Conservation (phyloP, 306 rosid species). For the Citrullus colocynthis region DNA sequence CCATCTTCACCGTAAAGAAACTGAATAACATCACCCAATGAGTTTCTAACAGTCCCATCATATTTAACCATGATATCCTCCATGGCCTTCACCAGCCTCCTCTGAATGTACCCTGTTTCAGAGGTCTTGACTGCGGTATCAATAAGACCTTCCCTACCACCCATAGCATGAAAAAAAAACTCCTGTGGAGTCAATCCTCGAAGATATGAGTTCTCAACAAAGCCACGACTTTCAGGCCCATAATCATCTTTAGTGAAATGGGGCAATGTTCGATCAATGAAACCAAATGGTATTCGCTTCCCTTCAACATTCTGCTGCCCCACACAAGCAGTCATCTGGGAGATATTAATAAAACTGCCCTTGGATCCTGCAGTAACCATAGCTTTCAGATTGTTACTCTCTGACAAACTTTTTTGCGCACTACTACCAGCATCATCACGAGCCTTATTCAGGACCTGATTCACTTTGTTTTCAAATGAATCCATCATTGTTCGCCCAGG, state of each 20-base stretch:
- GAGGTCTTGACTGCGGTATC: slow-evolving; percentile 99
- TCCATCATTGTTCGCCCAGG: slow-evolving; percentile 99
- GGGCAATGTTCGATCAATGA: slow-evolving; percentile 85
- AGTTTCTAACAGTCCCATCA: slow-evolving; percentile 97
- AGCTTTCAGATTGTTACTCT: slow-evolving; percentile 94
- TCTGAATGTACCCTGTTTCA: slow-evolving; percentile 95
- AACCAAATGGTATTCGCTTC: slow-evolving; percentile 94
- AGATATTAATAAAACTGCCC: slow-evolving; percentile 96
- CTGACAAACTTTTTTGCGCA: slow-evolving; percentile 90
- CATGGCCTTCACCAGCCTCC: slow-evolving; percentile 99
- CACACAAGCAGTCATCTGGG: slow-evolving; percentile 99
- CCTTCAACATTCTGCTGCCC: slow-evolving; percentile 99
- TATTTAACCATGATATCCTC: slow-evolving; percentile 99
- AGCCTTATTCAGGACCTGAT: slow-evolving; percentile 92
- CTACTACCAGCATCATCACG: slow-evolving; percentile 98
- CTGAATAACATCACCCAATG: slow-evolving; percentile 95
- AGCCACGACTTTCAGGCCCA: slow-evolving; percentile 99
- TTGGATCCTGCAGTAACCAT: slow-evolving; percentile 99
- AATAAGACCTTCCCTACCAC: slow-evolving; percentile 99
- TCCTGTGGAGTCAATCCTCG: slow-evolving; percentile 98
- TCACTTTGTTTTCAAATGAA: slow-evolving; percentile 91
- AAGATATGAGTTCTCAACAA: slow-evolving; percentile 92
- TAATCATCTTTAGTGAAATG: slow-evolving; percentile 93
- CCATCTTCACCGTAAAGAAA: slow-evolving; percentile 99
- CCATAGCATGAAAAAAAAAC: slow-evolving; percentile 99